A percentile compares a stretch with the other conserved stretches of the same genome.
These are phyloP conservation scores for Chalaropsis thielavioides DNA, from an alignment of 2,329 filamentous ascomycete species.

Conservation along the genomic window DNA sequence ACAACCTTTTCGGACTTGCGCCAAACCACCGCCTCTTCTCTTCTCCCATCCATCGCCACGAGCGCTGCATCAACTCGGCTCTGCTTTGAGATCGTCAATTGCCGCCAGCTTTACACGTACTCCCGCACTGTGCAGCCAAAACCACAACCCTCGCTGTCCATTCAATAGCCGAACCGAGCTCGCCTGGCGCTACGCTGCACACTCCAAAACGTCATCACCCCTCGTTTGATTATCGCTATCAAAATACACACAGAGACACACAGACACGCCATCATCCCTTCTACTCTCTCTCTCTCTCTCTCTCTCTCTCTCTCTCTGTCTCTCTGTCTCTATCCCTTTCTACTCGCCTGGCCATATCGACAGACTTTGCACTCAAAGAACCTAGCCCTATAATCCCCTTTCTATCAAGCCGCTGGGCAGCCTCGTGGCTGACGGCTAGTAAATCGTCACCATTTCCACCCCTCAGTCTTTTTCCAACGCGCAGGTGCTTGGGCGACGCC, in stretches of 20 bases:
- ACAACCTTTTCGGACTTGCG: not conserved
- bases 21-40: not conserved
- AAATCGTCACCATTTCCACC: constrained; percentile 12
- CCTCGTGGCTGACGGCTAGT: constrained; percentile 8
- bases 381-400: not conserved
- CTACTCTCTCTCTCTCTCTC: not conserved
- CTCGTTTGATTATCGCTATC: not conserved
- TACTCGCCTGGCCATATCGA: not conserved
- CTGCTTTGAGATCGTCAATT: not conserved
- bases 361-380: not conserved
- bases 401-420: constrained; percentile 11
- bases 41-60: not conserved
- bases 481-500: constrained; percentile 15
- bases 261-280: not conserved
- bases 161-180: not conserved
- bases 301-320: not conserved
- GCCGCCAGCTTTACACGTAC: not conserved
- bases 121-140: not conserved
- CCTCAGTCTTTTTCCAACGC: not conserved
- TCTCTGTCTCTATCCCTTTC: not conserved
- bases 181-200: not conserved
- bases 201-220: not conserved
- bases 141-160: not conserved
- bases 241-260: not conserved
- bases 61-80: not conserved